phyloP scores from a whole-genome alignment of 306 rosid genomes.

The Trifolium pratense region DNA sequence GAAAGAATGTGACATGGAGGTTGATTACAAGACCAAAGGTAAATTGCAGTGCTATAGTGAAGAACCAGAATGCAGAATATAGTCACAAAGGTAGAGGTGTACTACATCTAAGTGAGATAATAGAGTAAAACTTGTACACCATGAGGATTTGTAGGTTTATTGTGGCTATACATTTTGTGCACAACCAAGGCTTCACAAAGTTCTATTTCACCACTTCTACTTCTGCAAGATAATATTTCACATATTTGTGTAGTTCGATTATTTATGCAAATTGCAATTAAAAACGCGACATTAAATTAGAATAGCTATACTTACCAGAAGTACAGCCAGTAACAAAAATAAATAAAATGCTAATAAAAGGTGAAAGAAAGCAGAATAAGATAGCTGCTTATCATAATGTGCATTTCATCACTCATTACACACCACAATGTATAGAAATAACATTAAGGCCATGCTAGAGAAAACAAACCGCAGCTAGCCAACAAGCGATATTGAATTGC shows the following conservation, averaged over 20 bases:
- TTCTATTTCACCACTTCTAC: not conserved
- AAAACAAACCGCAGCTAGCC: not conserved
- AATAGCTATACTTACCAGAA: not conserved
- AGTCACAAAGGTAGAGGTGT: conserved; percentile 18
- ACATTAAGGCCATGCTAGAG: not conserved
- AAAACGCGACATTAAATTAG: not conserved
- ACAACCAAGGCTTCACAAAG: not conserved
- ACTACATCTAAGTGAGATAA: conserved; percentile 19
- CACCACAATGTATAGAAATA: not conserved
- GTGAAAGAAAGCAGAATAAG: not conserved
- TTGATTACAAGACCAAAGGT: conserved; percentile 46
- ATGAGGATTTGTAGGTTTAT: conserved; percentile 4
- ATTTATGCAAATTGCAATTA: not conserved
- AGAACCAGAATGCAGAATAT: conserved; percentile 35
- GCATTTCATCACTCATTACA: not conserved
- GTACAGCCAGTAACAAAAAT: not conserved
- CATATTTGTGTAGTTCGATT: not conserved
- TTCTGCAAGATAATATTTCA: not conserved
- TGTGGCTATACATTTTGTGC: conserved; percentile 3
- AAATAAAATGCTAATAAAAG: not conserved
- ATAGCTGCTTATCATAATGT: not conserved
- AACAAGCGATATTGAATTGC: not conserved
- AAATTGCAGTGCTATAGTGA: conserved; percentile 34
- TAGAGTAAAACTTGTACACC: not conserved
- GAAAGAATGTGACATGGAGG: conserved; percentile 60